Conservation (phyloP, 2,329 filamentous ascomycete genomes). For the Grosmannia serpens region DNA sequence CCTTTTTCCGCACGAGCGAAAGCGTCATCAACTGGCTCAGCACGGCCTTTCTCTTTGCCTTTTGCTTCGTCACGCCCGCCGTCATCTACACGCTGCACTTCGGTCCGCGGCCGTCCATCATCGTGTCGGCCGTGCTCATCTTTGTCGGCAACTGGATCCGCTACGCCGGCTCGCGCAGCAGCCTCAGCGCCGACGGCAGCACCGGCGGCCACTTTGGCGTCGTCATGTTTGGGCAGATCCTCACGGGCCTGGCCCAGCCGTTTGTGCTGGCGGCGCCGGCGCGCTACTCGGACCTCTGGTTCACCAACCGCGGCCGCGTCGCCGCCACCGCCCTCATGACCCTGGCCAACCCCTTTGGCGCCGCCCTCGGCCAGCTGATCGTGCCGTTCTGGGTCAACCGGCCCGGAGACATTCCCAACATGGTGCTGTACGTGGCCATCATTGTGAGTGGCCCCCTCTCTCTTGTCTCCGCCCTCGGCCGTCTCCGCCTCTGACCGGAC, state of each 20-base stretch:
- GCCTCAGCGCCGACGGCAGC: conserved; percentile 12
- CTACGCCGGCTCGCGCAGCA: conserved; percentile 53
- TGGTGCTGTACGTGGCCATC: conserved; percentile 76
- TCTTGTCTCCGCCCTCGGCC: neutral
- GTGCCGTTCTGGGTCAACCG: conserved; percentile 63
- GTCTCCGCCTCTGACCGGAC: conserved; percentile 3
- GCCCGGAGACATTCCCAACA: conserved; percentile 56
- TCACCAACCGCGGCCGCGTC: conserved; percentile 71
- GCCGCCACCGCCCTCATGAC: conserved; percentile 77
- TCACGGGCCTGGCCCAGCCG: conserved; percentile 81
- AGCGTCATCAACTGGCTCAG: conserved; percentile 85
- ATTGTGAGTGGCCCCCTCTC: conserved; percentile 46
- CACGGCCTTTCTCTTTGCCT: conserved; percentile 78
- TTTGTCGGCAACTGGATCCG: conserved; percentile 86
- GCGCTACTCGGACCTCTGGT: conserved; percentile 89
- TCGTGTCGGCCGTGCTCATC: conserved; percentile 60
- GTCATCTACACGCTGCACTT: conserved; percentile 68
- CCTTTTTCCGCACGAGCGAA: conserved; percentile 65
- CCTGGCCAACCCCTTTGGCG: conserved; percentile 82
- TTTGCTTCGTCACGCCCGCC: conserved; percentile 59
- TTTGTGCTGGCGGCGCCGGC: conserved; percentile 87
- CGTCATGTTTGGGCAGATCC: conserved; percentile 82
- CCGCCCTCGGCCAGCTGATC: conserved; percentile 77
- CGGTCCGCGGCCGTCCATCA: conserved; percentile 68
- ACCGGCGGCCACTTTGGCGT: conserved; percentile 54